These are phyloP conservation scores for Penicillium sumatraense DNA, from an alignment of 2,329 filamentous ascomycete species.

Conservation along the genomic window DNA sequence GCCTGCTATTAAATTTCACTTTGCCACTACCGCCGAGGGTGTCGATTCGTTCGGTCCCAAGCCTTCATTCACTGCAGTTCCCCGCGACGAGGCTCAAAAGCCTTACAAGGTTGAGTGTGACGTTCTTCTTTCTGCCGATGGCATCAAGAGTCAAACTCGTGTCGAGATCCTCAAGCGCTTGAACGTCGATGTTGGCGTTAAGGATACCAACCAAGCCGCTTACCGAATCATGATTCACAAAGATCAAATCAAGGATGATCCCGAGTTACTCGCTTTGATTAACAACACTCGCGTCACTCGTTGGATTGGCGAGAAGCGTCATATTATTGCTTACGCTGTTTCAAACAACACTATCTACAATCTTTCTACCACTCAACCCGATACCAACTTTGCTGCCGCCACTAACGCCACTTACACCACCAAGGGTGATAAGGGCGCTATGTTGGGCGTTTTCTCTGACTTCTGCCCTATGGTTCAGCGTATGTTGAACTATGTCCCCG, in stretches of 20 bases:
- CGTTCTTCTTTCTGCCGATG: slow-evolving; percentile 58
- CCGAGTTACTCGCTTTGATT: slow-evolving; percentile 60
- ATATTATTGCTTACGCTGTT: slow-evolving; percentile 71
- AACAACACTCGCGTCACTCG: slow-evolving; percentile 62
- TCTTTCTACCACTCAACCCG: slow-evolving; percentile 65
- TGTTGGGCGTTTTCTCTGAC: slow-evolving; percentile 63
- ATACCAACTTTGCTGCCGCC: slow-evolving; percentile 63
- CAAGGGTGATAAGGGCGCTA: slow-evolving; percentile 62
- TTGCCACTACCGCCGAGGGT: slow-evolving; percentile 61
- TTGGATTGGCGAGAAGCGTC: slow-evolving; percentile 69
- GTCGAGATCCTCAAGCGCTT: slow-evolving; percentile 46
- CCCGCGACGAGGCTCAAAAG: slow-evolving; percentile 55
- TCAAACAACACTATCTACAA: slow-evolving; percentile 69
- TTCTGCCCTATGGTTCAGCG: slow-evolving; percentile 66
- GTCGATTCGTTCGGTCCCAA: slow-evolving; percentile 64
- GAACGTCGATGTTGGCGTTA: slow-evolving; percentile 45
- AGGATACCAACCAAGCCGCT: slow-evolving; percentile 57
- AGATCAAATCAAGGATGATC: slow-evolving; percentile 50
- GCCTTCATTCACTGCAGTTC: slow-evolving; percentile 63
- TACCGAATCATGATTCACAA: slow-evolving; percentile 60
- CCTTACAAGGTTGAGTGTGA: slow-evolving; percentile 57
- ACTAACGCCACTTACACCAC: slow-evolving; percentile 67
- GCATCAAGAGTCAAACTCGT: slow-evolving; percentile 57
- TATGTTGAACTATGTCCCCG: slow-evolving; percentile 65
- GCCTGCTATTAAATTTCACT: slow-evolving; percentile 69